Base-by-base conservation (phyloP, 129 eudicot genomes). In the Flaveria linearis region DNA sequence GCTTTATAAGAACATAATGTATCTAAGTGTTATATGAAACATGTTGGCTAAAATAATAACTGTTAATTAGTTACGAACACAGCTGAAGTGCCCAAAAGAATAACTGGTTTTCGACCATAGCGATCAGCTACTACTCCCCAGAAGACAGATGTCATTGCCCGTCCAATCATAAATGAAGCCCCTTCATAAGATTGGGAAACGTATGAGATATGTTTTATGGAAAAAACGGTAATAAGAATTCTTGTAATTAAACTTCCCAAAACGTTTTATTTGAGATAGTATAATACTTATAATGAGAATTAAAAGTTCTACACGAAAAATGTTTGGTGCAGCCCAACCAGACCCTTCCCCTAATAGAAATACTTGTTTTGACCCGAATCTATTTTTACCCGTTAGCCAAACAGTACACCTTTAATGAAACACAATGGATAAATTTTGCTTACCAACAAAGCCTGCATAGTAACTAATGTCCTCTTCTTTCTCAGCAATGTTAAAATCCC, bases 361-460 rank as follows among this genome's bases (percentile, higher is more conserved):
- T n/a, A 4, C 58, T 52, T 20, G 17, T 52, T 52, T 16, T n/a
- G 58, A 52, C 58, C 58, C 10, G 10, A 16, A 53, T 4, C 0
- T 53, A 22, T 58, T 58, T 58, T 10, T 7, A 43, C 49, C 39
- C 39, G 23, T 3, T 22, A 9, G 4, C 2, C 64, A 20, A 22
- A 0, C 9, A 7, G 9, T 17, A 11, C 55, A 50, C 60, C 45
- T 52, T 9, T 28, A 55, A 12, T 72, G 58, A 23, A 57, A 50
- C 23, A 73, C 57, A 61, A 68, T 22, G 56, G 15, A 66, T 5
- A 52, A 75, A 22, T 20, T 10, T 17, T 8, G 56, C 86, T 30
- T 68, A 93, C 98, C 98, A 14, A 94, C 78, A 83, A 81, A 95
- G 25, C 97, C 99, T 65, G 97, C 99, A 82, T 91, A 95, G 80